Conservation (phyloP, 257 asterid species). For the Cruciata laevipes region DNA sequence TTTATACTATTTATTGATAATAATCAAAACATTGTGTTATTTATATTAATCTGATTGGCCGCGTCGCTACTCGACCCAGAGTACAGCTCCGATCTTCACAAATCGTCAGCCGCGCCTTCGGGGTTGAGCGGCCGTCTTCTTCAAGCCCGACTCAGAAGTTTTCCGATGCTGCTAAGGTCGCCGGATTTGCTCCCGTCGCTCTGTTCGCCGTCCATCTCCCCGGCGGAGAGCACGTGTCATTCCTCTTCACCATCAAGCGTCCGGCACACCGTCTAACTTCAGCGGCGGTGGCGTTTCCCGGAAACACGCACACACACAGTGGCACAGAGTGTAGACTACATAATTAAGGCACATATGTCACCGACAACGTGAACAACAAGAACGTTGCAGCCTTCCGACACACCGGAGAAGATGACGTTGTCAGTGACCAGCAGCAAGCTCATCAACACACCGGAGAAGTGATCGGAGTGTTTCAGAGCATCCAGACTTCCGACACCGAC, state of each 20-base stretch:
- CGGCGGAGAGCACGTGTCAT: slow-evolving; percentile 95
- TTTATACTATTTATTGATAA: too few relatives aligned
- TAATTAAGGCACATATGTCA: too few relatives aligned
- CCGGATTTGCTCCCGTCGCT: slow-evolving; percentile 97
- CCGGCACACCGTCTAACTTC: slow-evolving; percentile 72
- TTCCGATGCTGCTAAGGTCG: slow-evolving; percentile 85
- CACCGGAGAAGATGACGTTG: slow-evolving; percentile 86
- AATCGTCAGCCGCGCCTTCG: slow-evolving; percentile 49
- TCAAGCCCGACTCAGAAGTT: slow-evolving; percentile 62
- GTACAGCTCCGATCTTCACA: slow-evolving; percentile 54
- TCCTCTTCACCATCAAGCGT: slow-evolving; percentile 90
- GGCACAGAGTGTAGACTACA: too few relatives aligned
- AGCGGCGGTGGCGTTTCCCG: slow-evolving; percentile 94
- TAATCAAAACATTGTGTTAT: too few relatives aligned
- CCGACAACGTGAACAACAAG: slow-evolving; percentile 93
- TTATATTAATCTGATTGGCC: too few relatives aligned
- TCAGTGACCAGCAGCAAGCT: slow-evolving; percentile 77
- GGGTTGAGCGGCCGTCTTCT: slow-evolving; percentile 44
- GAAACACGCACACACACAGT: too few relatives aligned
- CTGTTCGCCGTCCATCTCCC: slow-evolving; percentile 93
- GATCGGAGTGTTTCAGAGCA: slow-evolving; percentile 91
- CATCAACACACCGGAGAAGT: slow-evolving; percentile 90
- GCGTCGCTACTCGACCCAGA: slow-evolving; percentile 44
- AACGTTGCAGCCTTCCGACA: slow-evolving; percentile 50
- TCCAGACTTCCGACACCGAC: slow-evolving; percentile 96